Evolutionary conservation across 2,329 filamentous ascomycete genomes (phyloP), one percentile per base, ranked within the genome.

Genomic region (Tolypocladium tropicale): DNA sequence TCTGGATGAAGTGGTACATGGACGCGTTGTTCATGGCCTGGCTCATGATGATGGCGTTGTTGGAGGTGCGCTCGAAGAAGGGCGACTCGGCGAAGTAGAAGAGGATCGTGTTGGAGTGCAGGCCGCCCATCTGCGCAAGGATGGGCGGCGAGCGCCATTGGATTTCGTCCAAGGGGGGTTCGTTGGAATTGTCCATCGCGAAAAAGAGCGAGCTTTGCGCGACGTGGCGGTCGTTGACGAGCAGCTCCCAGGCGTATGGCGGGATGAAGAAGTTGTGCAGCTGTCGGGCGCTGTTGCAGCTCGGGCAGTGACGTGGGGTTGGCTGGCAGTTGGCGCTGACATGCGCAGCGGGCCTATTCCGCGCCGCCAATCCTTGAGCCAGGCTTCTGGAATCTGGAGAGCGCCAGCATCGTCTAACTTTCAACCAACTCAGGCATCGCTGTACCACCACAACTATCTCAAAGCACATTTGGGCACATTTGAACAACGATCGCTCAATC

Each of bases 21-120:
- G 76, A 73, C 30, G 74, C 74, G 67, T 86, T 86, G 70, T 77
- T 82, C 68, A 81, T 75, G 46, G 83, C 82, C 68, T 88, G 84
- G 60, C 73, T 78, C 64, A 78, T 80, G 41, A 88, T 73, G 37
- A 85, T 75, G 60, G 80, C 81, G 68, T 88, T 88, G 68, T 87
- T 88, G 61, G 82, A 86, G 2, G 82, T 86, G 58, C 72, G 76
- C 68, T 87, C 84, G 71, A 83, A 88, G 71, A 86, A 88, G 28
- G 84, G 83, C 58, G 84, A 87, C 58, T 79, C 74, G 61, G 83
- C 79, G 62, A 88, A 87, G 72, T 88, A 88, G 72, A 81, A 84
- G 57, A 86, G 80, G 58, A 88, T 76, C 50, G 78, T 78, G 67
- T 87, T 86, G 61, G 76, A 80, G 69, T 88, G 83, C 53, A 88